Percentiles rank a stretch among this genome's conserved stretches.
Evolutionary conservation across 2,329 filamentous ascomycete species (phyloP).

Genomic region (Cladosporium sp.): DNA sequence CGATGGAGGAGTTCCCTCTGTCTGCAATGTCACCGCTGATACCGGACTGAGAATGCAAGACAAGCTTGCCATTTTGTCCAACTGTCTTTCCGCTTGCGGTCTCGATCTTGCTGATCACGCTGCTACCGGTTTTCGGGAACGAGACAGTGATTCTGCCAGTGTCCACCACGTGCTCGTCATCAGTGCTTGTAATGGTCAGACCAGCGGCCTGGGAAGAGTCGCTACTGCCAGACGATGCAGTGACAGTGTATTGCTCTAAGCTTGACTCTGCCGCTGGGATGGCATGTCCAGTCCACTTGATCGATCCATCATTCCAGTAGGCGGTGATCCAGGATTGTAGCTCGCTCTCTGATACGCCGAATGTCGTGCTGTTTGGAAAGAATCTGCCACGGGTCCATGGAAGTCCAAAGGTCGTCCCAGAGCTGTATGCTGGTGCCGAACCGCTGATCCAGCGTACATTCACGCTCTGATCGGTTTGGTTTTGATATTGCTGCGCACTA

Average conservation of each 20-base stretch:
- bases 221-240: conserved; percentile 22
- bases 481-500: background rate
- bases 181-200: conserved; percentile 26
- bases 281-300: conserved; percentile 60
- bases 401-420: conserved; percentile 37
- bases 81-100: conserved; percentile 38
- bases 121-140: conserved; percentile 32
- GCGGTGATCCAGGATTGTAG: conserved; percentile 56
- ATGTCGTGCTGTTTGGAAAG: conserved; percentile 32
- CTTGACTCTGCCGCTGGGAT: conserved; percentile 42
- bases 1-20: conserved; percentile 33
- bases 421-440: conserved; percentile 17
- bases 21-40: conserved; percentile 39
- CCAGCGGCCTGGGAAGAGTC: conserved; percentile 19
- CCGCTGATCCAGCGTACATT: conserved; percentile 12
- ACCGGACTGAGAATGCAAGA: conserved; percentile 51
- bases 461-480: background rate
- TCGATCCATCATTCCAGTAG: conserved; percentile 57
- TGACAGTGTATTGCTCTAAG: conserved; percentile 43
- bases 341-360: conserved; percentile 23
- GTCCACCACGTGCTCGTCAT: conserved; percentile 25
- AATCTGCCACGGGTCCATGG: conserved; percentile 37
- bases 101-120: conserved; percentile 29
- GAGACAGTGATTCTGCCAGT: conserved; percentile 32
- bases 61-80: conserved; percentile 38